These are phyloP conservation scores for Hysterangium stoloniferum DNA, from an alignment of 768 basidiomycete species.

Conservation along the genomic window DNA sequence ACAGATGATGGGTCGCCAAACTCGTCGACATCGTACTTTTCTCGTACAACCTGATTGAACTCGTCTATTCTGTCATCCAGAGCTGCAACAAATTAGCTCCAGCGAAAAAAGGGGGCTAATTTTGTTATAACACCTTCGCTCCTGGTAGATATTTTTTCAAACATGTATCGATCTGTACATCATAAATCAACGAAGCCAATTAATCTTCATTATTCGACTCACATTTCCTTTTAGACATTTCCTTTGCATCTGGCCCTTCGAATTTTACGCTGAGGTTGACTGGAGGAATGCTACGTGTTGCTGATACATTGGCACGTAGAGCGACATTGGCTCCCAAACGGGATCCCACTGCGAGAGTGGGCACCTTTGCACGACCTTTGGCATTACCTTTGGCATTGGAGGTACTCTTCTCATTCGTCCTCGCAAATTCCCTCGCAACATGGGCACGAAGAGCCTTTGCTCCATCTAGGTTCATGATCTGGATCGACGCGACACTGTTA, in stretches of 20 bases:
- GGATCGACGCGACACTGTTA: conserved; percentile 6
- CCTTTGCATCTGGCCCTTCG: conserved; percentile 1
- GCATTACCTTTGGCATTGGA: not conserved
- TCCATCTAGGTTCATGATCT: conserved; percentile 4
- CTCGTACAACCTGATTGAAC: conserved; percentile 63
- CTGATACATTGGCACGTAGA: not conserved
- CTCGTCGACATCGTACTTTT: conserved; percentile 64
- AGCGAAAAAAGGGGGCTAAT: not conserved
- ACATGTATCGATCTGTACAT: conserved; percentile 80
- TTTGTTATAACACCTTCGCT: conserved; percentile 57
- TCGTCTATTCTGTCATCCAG: conserved; percentile 88
- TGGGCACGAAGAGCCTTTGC: conserved; percentile 10
- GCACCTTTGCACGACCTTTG: not conserved
- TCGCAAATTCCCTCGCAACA: conserved; percentile 7
- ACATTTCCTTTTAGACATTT: not conserved
- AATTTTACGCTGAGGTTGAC: not conserved
- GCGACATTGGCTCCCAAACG: not conserved
- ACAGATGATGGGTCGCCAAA: conserved; percentile 66
- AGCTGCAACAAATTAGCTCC: conserved; percentile 31
- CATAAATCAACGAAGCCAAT: not conserved
- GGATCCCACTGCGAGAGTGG: not conserved
- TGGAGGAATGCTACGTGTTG: not conserved
- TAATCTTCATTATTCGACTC: conserved; percentile 12
- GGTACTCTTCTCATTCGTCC: conserved; percentile 4
- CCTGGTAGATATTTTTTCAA: conserved; percentile 79